Conservation (phyloP, 2,329 filamentous ascomycete species). For the Hymenoscyphus fraxineus region DNA sequence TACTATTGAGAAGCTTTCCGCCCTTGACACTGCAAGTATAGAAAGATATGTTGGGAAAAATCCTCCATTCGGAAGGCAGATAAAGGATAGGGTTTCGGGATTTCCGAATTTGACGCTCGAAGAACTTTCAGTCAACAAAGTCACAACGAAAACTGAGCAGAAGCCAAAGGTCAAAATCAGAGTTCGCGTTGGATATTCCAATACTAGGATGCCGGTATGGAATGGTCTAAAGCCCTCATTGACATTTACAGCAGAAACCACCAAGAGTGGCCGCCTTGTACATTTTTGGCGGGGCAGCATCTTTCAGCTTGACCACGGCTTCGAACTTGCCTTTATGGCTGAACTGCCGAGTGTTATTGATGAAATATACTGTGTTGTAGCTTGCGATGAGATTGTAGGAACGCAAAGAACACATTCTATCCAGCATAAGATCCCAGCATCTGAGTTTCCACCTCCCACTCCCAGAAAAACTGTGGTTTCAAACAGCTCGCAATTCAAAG, state of each 20-base stretch:
- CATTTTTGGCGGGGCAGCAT: constrained; percentile 67
- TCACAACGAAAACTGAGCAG: constrained; percentile 35
- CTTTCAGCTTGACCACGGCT: constrained; percentile 56
- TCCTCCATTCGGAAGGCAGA: constrained; percentile 73
- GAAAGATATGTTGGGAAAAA: constrained; percentile 75
- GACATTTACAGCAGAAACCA: constrained; percentile 70
- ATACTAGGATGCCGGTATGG: constrained; percentile 62
- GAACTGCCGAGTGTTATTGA: constrained; percentile 52
- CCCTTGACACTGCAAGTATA: constrained; percentile 65
- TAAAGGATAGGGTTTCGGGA: constrained; percentile 59
- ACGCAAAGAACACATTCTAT: constrained; percentile 38
- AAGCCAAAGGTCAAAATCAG: constrained; percentile 58
- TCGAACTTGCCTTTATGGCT: constrained; percentile 56
- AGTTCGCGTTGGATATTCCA: constrained; percentile 67
- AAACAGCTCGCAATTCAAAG: constrained; percentile 5
- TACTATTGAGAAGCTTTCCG: constrained; percentile 66
- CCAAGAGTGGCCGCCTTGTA: constrained; percentile 59
- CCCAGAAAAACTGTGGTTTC: background rate
- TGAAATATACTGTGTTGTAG: constrained; percentile 63
- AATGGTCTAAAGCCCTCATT: constrained; percentile 61
- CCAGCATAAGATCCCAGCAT: constrained; percentile 34
- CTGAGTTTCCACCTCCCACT: constrained; percentile 32
- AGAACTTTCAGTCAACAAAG: constrained; percentile 34
- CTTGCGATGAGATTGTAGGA: constrained; percentile 80
- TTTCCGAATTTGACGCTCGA: constrained; percentile 61